Conservation (phyloP, 176 grass and related monocot genomes). For the Avena atlantica region DNA sequence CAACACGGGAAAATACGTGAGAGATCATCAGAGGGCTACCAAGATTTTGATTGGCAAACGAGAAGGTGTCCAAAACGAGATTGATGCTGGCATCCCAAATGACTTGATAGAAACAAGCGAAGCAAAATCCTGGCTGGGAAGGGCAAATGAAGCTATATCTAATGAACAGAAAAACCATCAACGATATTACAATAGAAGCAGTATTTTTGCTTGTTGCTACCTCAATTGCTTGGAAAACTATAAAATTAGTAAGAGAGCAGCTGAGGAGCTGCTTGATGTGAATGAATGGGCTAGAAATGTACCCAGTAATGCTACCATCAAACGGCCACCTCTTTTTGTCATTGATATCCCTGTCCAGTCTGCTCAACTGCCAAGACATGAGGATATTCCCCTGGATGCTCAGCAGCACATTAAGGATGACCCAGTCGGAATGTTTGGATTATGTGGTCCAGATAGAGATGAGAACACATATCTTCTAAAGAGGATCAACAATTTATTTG, state of each 20-base stretch:
- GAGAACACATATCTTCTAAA: background rate
- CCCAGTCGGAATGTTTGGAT: background rate
- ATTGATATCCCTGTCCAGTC: background rate
- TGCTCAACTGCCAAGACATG: background rate
- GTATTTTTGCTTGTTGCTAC: background rate
- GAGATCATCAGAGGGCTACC: background rate
- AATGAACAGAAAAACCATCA: background rate
- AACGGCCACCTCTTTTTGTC: background rate
- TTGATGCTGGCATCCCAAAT: rapidly evolving
- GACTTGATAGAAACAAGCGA: background rate
- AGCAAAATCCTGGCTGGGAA: rapidly evolving
- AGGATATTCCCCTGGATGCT: background rate
- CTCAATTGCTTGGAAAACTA: background rate
- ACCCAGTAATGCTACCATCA: background rate
- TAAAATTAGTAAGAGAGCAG: background rate
- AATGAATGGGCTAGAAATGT: rapidly evolving
- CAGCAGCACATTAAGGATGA: background rate
- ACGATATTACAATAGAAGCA: rapidly evolving
- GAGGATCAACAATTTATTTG: background rate
- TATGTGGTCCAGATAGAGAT: background rate
- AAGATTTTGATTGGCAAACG: background rate
- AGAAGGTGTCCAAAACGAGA: background rate
- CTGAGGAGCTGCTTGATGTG: background rate
- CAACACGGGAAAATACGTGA: background rate
- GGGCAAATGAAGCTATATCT: background rate